Conservation (phyloP, 768 basidiomycete genomes). For the Ephemerocybe angulata region DNA sequence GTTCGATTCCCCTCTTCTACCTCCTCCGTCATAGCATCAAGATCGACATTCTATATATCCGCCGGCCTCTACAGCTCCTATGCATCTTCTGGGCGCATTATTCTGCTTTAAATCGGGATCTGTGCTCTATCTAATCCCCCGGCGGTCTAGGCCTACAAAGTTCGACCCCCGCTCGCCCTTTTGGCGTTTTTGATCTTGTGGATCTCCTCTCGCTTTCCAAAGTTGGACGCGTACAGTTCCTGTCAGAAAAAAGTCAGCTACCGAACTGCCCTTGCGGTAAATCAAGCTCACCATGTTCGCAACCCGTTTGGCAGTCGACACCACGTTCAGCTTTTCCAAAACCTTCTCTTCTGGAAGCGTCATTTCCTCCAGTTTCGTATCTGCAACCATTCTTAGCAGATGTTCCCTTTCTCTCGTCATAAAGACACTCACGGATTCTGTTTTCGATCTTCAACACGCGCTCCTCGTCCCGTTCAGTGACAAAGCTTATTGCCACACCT, state of each 20-base stretch:
- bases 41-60: no score
- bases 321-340: slow-evolving; percentile 77
- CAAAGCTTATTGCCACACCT: slow-evolving; percentile 89
- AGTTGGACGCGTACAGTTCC: slow-evolving; percentile 85
- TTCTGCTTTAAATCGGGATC: not conserved
- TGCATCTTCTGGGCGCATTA: no score
- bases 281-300: slow-evolving; percentile 78
- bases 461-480: slow-evolving; percentile 91
- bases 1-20: no score
- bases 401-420: not conserved
- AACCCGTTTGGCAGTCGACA: slow-evolving; percentile 89
- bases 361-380: slow-evolving; percentile 74
- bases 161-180: slow-evolving; percentile 14
- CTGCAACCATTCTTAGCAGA: slow-evolving; percentile 32
- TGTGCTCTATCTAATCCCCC: no score
- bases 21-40: no score
- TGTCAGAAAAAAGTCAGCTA: slow-evolving; percentile 23
- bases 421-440: slow-evolving; percentile 66
- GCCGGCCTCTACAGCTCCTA: no score
- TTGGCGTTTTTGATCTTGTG: slow-evolving; percentile 58
- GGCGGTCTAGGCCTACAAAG: no score
- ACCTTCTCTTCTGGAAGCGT: slow-evolving; percentile 75
- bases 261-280: not conserved
- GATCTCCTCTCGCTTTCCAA: slow-evolving; percentile 85
- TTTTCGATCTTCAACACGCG: slow-evolving; percentile 78